Evolutionary conservation across 106 monocot species (phyloP), one percentile per base, ranked within the genome.

Genomic region (Dendrobium officinale): DNA sequence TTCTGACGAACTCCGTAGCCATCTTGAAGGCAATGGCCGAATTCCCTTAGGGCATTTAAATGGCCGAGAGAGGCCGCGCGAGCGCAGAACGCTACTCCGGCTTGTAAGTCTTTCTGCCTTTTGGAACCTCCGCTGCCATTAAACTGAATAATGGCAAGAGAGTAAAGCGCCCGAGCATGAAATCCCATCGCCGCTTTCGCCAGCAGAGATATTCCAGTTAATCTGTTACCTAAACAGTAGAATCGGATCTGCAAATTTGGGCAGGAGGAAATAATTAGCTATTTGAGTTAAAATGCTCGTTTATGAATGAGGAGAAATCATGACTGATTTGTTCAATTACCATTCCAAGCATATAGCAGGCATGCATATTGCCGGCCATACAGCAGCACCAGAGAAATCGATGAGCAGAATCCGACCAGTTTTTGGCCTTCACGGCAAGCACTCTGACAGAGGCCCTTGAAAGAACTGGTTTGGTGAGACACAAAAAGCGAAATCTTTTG

Each of bases 1-100:
- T 81, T 82, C 81, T 80, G 90, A 6, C 81, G 93, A 4, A 85
- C 83, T n/a, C 90, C 95, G 77, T 91, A 92, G 22, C 92, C 95
- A 81, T 95, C 95, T 83, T 90, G 90, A 27, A 95, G 92, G 77
- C 92, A 95, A 88, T 94, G 92, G 47, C 95, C 95, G 77, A 95
- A 83, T 88, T 92, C 95, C 3, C 95, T 90, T 56, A 95, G 74
- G 26, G 95, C 95, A 77, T 92, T 88, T n/a, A 92, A 64, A 83
- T 92, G 88, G 67, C 92, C 92, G 11, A 95, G 80, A n/a, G 54
- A 78, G 2, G 92, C 92, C 11, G 95, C 86, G 45, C 88, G 79
- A 26, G 86, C 92, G 72, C 95, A 92, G 68, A 91, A 86, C 61
- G 88, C 84, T 31, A 89, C 91, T 26, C 91, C 94, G 19, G 89